These are phyloP conservation scores for Penicillium daleae DNA, from an alignment of 495 filamentous ascomycete genomes.

Conservation along the genomic window DNA sequence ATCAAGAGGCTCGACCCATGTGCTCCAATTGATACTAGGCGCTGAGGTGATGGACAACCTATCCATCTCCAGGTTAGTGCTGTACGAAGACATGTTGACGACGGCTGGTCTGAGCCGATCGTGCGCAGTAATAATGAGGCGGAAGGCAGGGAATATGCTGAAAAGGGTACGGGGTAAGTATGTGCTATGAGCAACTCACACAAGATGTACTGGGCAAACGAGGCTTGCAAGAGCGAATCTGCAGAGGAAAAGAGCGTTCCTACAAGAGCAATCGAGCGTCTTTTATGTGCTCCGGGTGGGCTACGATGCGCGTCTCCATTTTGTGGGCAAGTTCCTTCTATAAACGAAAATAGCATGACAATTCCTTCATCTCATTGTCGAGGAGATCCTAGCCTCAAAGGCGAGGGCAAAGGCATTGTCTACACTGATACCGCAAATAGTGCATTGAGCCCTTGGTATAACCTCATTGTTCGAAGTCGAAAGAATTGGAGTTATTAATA, in stretches of 20 bases:
- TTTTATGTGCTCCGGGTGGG: not conserved
- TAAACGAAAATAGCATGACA: not conserved
- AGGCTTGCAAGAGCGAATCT: not conserved
- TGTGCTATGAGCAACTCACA: not conserved
- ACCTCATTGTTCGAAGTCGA: not conserved
- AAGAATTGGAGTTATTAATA: not conserved
- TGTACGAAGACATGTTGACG: not conserved
- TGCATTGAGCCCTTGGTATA: not conserved
- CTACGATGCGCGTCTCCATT: not conserved
- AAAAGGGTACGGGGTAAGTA: not conserved
- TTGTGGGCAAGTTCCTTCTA: not conserved
- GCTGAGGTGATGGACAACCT: not conserved
- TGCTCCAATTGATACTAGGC: slow-evolving; percentile 7
- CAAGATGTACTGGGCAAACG: not conserved
- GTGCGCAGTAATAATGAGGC: not conserved
- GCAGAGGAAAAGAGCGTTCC: not conserved
- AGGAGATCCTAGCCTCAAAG: not conserved
- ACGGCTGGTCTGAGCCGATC: not conserved
- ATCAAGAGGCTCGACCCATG: not conserved
- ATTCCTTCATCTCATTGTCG: slow-evolving; percentile 1
- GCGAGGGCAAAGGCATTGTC: slow-evolving; percentile 9
- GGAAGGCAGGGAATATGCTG: not conserved
- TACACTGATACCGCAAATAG: not conserved
- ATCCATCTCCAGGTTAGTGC: not conserved
- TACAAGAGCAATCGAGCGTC: not conserved